These are phyloP conservation scores for Cicer chorassanicum DNA, from an alignment of 306 rosid species.

Conservation along the genomic window DNA sequence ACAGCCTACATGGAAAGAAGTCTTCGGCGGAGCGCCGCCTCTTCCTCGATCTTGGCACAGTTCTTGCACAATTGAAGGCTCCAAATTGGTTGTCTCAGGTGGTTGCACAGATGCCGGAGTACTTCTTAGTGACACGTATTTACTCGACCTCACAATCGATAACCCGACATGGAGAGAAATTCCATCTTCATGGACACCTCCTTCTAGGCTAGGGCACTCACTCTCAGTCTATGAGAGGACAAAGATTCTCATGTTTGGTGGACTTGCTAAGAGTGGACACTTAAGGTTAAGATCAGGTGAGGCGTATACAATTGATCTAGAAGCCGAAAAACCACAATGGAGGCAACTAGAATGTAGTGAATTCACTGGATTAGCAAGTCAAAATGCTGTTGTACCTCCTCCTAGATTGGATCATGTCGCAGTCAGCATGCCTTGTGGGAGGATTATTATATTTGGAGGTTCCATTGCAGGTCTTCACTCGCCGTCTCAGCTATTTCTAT, in stretches of 20 bases:
- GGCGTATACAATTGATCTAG: slow-evolving; percentile 86
- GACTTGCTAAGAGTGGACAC: slow-evolving; percentile 96
- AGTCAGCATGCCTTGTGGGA: slow-evolving; percentile 99
- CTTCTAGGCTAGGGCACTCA: slow-evolving; percentile 90
- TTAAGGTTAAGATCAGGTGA: slow-evolving; percentile 82
- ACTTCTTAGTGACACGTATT: slow-evolving; percentile 84
- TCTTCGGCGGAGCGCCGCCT: slow-evolving; percentile 86
- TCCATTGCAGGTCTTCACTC: slow-evolving; percentile 96
- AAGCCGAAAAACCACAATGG: slow-evolving; percentile 83
- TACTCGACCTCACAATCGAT: slow-evolving; percentile 73
- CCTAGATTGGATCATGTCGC: slow-evolving; percentile 97
- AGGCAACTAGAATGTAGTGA: slow-evolving; percentile 80
- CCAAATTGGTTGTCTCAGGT: slow-evolving; percentile 92
- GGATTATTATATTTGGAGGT: slow-evolving; percentile 90
- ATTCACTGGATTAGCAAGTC: slow-evolving; percentile 76
- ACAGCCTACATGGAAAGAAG: slow-evolving; percentile 96
- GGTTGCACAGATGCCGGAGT: slow-evolving; percentile 94
- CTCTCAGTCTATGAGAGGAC: slow-evolving; percentile 90
- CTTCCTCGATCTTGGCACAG: slow-evolving; percentile 98
- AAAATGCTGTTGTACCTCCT: slow-evolving; percentile 86
- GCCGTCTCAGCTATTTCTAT: slow-evolving; percentile 91
- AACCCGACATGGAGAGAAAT: slow-evolving; percentile 92
- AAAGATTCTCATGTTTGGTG: slow-evolving; percentile 94
- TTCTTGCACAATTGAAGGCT: slow-evolving; percentile 91
- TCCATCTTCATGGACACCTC: slow-evolving; percentile 87